A percentile compares a stretch with the other conserved stretches of the same genome.
Conservation (phyloP, 2,329 filamentous ascomycete species). For the Dactylonectria macrodidyma region DNA sequence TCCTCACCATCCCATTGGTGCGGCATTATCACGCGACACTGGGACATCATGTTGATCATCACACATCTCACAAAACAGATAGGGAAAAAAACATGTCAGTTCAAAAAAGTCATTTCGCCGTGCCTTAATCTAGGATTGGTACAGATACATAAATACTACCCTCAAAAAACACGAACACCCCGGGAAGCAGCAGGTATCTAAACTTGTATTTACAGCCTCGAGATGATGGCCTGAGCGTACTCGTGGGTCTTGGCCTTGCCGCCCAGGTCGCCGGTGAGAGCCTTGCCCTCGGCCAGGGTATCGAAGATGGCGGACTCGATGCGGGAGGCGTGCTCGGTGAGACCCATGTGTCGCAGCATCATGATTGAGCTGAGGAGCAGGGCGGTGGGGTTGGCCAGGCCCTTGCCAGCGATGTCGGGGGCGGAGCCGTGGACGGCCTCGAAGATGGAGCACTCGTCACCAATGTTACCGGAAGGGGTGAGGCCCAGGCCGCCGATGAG, state of each 20-base stretch:
- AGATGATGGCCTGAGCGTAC: conserved; percentile 93
- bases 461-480: conserved; percentile 98
- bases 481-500: conserved; percentile 97
- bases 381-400: conserved; percentile 96
- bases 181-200: conserved; percentile 45
- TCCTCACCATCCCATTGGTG: too few relatives aligned
- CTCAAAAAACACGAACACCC: conserved; percentile 40
- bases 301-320: conserved; percentile 97
- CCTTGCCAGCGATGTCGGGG: conserved; percentile 96
- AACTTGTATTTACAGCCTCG: conserved; percentile 66
- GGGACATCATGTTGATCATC: too few relatives aligned
- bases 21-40: too few relatives aligned
- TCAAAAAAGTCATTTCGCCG: conserved; percentile 50
- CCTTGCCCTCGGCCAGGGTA: conserved; percentile 95
- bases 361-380: conserved; percentile 97
- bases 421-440: conserved; percentile 99
- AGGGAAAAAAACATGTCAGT: conserved; percentile 11
- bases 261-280: conserved; percentile 94
- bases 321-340: conserved; percentile 84
- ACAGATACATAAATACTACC: conserved; percentile 51
- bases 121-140: conserved; percentile 50
- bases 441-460: conserved; percentile 99
- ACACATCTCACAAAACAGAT: not conserved
- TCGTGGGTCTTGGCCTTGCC: conserved; percentile 97
- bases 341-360: conserved; percentile 99